These are phyloP conservation scores for Mortierella sp. DNA, from an alignment of 371 early-diverging fungal genomes.

Conservation along the genomic window DNA sequence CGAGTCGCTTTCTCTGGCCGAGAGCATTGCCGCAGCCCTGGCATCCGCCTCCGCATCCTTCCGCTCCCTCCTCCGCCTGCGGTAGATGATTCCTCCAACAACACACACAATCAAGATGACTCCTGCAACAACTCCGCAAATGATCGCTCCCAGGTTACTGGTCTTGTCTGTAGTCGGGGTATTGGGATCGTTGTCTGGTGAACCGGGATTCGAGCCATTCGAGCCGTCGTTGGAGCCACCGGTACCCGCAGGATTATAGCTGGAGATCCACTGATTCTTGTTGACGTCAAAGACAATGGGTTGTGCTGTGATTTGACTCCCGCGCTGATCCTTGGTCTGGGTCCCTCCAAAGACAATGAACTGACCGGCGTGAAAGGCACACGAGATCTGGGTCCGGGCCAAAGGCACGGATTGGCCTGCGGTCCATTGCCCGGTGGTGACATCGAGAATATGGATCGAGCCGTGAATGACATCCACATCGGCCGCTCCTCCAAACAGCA, in stretches of 20 bases:
- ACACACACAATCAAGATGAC: neutral
- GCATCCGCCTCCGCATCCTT: neutral
- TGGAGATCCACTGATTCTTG: constrained; percentile 6
- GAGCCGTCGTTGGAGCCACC: neutral
- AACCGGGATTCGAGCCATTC: too few relatives aligned
- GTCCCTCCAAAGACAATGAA: constrained; percentile 45
- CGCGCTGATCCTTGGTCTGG: neutral
- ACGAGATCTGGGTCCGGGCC: constrained; percentile 32
- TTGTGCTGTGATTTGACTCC: neutral
- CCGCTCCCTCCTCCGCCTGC: neutral
- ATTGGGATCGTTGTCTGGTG: neutral
- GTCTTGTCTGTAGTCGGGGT: neutral
- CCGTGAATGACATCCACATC: constrained; percentile 16
- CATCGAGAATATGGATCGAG: constrained; percentile 37
- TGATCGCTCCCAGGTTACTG: neutral
- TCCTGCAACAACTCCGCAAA: neutral
- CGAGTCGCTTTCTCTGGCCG: neutral
- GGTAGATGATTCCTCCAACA: neutral
- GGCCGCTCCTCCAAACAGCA: constrained; percentile 32
- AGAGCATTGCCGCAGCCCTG: neutral
- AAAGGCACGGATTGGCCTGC: constrained; percentile 18
- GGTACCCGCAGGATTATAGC: neutral
- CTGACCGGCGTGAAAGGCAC: constrained; percentile 25
- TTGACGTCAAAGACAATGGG: constrained; percentile 13
- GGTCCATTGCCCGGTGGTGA: constrained; percentile 31